Base-by-base conservation (phyloP, 2,329 filamentous ascomycete genomes). In the Atkinsonella texensis region DNA sequence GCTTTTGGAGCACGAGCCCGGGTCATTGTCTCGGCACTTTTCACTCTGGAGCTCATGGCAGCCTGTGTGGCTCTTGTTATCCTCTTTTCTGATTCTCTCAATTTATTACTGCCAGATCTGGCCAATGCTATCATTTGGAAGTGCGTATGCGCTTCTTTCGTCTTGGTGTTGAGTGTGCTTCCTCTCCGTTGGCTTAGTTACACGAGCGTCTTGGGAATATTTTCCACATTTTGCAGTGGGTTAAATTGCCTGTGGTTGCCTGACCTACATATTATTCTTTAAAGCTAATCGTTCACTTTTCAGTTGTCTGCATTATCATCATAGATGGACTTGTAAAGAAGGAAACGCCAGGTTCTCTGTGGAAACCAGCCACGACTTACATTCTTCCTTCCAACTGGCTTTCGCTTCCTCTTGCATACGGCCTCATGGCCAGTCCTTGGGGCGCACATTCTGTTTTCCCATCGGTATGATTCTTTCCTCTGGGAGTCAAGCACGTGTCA, bases 121-220 rank as follows among this genome's bases (percentile, higher is more conserved):
- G 61, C 78, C 45, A 81, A 77, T 46, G 70, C 86, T 5, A 75
- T 80, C 0, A 72, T 80, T 54, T 97, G 91, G 90, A 97, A 97
- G 69, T 73, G 91, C 33, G 67, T 95, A 32, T 94, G 89, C 65
- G 84, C 87, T 15, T 54, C 88, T 17, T 72, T 95, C 51, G 73
- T 97, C 57, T 73, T 94, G 53, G 87, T 89, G 12, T 74, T 97
- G 49, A 89, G 86, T 62, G 94, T 95, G 64, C 70, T 94, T 35
- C 91, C 93, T 1, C 70, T 97, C 54, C 81, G 88, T 35, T 73
- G 90, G 51, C 71, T 98, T 54, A 95, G 89, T 59, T 89, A 95
- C 62, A 95, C 89, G 28, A 95, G 89, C 64, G 83, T 97, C 52
- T 72, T 97, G 55, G 91, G 91, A n/a, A 95, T 98, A 49, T 73